phyloP scores from a whole-genome alignment of 176 grass and related monocot species.

The Carex pumila region DNA sequence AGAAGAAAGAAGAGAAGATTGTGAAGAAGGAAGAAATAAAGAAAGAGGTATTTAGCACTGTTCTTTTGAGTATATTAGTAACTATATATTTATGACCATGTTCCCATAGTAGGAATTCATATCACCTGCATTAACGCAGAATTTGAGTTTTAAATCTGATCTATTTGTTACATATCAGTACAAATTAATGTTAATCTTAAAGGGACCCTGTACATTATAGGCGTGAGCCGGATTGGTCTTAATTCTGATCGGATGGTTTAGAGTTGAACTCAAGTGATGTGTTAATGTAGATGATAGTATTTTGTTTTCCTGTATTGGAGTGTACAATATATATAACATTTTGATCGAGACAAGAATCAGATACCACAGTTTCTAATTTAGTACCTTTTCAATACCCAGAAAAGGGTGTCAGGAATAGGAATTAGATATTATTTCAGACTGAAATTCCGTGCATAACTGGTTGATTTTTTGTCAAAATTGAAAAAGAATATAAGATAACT shows the following conservation, averaged over 20 bases:
- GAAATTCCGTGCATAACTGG: background rate
- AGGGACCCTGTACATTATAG: no score
- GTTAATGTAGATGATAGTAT: no score
- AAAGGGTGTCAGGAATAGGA: background rate
- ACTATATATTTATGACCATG: background rate
- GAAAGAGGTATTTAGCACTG: conserved; percentile 32
- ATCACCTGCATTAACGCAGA: no score
- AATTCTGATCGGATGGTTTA: no score
- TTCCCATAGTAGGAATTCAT: background rate
- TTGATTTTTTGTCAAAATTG: background rate
- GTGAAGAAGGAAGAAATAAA: conserved; percentile 45
- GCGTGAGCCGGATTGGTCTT: no score
- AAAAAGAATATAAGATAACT: background rate
- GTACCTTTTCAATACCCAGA: background rate
- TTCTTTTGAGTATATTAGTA: background rate
- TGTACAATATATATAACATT: background rate
- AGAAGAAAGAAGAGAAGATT: conserved; percentile 25
- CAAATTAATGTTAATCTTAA: no score
- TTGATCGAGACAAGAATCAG: background rate
- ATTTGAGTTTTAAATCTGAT: no score
- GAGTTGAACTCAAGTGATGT: no score
- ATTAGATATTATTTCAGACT: background rate
- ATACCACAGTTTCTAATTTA: background rate
- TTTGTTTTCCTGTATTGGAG: background rate
- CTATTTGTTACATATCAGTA: no score